Evolutionary conservation across 129 eudicot species (phyloP).

Genomic region (Deinandra increscens): DNA sequence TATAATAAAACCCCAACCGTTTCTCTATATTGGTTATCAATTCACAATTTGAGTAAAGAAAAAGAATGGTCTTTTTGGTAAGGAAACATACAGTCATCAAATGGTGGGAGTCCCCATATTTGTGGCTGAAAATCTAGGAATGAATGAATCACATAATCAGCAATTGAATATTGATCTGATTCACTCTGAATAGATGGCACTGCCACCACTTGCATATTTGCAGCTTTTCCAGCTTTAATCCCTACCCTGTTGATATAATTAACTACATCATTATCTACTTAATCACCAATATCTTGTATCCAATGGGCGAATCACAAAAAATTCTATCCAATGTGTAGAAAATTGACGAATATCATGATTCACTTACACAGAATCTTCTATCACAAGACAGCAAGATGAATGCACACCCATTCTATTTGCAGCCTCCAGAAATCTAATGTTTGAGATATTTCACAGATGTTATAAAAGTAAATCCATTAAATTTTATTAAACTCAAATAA

Average conservation of each 20-base stretch:
- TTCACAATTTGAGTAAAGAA: slow-evolving; percentile 3
- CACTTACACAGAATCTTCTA: slow-evolving; percentile 87
- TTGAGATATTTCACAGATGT: slow-evolving; percentile 17
- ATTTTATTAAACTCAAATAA: neutral
- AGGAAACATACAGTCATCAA: slow-evolving; percentile 57
- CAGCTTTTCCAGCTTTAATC: slow-evolving; percentile 81
- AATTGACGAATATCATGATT: neutral
- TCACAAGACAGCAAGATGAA: slow-evolving; percentile 71
- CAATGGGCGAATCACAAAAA: no score
- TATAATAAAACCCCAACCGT: no score
- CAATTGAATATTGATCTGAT: slow-evolving; percentile 52
- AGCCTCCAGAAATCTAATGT: slow-evolving; percentile 79
- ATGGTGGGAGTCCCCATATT: slow-evolving; percentile 78
- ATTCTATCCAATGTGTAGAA: neutral
- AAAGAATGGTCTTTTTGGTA: neutral
- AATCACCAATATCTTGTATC: no score
- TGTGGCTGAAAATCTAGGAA: slow-evolving; percentile 77
- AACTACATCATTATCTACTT: neutral
- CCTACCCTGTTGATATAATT: slow-evolving; percentile 51
- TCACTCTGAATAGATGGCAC: slow-evolving; percentile 65
- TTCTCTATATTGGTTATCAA: no score
- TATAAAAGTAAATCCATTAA: neutral
- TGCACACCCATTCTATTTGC: slow-evolving; percentile 72
- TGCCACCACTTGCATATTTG: slow-evolving; percentile 78
- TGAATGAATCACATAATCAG: slow-evolving; percentile 72